A percentile compares a stretch with the other conserved stretches of the same genome.
Conservation (phyloP, 2,329 filamentous ascomycete species). For the Saccharata proteae region DNA sequence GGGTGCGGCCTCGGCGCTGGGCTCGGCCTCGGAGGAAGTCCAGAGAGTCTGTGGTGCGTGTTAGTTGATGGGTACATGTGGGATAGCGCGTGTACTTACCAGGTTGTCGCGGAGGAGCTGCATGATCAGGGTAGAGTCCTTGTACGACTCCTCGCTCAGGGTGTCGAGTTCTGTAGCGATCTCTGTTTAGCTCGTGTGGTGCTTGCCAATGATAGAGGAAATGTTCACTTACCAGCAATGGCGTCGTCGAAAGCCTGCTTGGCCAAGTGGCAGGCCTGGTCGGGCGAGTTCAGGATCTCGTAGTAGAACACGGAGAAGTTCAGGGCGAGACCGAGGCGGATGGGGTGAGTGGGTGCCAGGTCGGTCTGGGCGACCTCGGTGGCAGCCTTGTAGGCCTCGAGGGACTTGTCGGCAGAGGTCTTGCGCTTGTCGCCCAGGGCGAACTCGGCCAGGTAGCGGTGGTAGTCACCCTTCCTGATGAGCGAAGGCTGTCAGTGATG, state of each 20-base stretch:
- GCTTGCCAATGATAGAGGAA: not conserved
- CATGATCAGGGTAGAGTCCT: conserved; percentile 98
- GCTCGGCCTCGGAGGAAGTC: conserved; percentile 84
- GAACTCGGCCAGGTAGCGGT: conserved; percentile 91
- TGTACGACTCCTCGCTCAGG: conserved; percentile 94
- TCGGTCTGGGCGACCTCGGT: conserved; percentile 98
- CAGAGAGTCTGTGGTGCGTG: conserved; percentile 56
- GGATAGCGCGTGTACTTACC: conserved; percentile 1
- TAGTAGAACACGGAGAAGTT: conserved; percentile 99
- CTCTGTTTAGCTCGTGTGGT: not conserved
- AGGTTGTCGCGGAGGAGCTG: conserved; percentile 97
- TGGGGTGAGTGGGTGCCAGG: conserved; percentile 93
- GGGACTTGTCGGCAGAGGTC: conserved; percentile 71
- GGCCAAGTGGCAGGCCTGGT: conserved; percentile 93
- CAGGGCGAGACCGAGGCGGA: conserved; percentile 90
- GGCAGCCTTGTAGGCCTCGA: conserved; percentile 97
- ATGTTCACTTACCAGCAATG: conserved; percentile 54
- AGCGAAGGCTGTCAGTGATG: not conserved
- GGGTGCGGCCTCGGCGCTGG: conserved; percentile 39
- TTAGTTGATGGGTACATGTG: conserved; percentile 1
- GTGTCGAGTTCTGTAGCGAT: conserved; percentile 67
- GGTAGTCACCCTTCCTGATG: conserved; percentile 87
- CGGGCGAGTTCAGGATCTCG: conserved; percentile 96
- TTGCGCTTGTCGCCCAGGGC: conserved; percentile 87
- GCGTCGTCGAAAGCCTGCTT: conserved; percentile 99